Evolutionary conservation across 148 eudicot species (phyloP), one percentile per base, ranked within the genome.

Genomic region (Cornus controversa): DNA sequence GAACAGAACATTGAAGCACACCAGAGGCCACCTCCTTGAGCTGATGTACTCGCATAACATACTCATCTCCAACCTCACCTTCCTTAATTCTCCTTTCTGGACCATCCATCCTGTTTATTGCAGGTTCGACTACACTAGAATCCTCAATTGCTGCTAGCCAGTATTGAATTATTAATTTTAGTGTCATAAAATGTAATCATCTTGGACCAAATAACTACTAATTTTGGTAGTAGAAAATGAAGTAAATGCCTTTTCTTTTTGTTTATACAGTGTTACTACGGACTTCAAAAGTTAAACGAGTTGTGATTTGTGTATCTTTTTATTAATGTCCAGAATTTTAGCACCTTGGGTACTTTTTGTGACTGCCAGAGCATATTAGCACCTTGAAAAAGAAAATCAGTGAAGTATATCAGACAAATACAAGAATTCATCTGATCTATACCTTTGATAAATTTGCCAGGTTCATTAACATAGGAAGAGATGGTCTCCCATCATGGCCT

Each of bases 71-170:
- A 96, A 93, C 84, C 98, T 96, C 78, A 96, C 98, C 28, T 92
- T 96, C 82, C 87, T 77, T 54, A 92, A 96, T 78, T 96, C 99
- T 77, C 99, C 99, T 3, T 96, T 96, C 72, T 96, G 99, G 99
- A 96, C 99, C 40, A 77, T 96, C 82, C 99, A 96, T 87, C 99
- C 99, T 72, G 93, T 96, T 64, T 96, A 96, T 78, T 88, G 95
- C 98, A 96, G 99, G 99, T 93, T 65, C 31, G 81, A 27, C 15
- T 37, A 58, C 37, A 36, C 57, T 50, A 16, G 20, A 50, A 50
- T 11, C 57, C n/a, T 50, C 47, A 45, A 24, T 78, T 62, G 40
- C 29, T 62, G 2, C 64, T 14, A 25, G 10, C 29, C 24, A 16
- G 36, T 14, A 71, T 28, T 78, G 3, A 15, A 27, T 6, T 45